Percentiles rank a stretch among this genome's conserved stretches.
These are phyloP conservation scores for Heliosperma pusillum DNA, from an alignment of 148 eudicot genomes.

Conservation along the genomic window DNA sequence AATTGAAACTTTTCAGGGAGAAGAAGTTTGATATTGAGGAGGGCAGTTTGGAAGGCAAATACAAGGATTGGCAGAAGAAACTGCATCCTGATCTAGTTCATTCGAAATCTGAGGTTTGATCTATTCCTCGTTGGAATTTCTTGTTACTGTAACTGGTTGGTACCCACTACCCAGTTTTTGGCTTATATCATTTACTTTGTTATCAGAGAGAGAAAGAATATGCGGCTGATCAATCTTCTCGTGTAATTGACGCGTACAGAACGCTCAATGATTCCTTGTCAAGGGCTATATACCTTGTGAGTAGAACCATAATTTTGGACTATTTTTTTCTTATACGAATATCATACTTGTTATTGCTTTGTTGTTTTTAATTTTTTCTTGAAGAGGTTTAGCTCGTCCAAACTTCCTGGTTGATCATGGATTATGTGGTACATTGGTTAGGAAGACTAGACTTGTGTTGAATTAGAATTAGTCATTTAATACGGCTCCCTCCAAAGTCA, in stretches of 20 bases:
- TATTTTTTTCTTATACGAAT: not conserved
- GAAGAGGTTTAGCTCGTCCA: not conserved
- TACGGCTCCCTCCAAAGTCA: not conserved
- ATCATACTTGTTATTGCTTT: not conserved
- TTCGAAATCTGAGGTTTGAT: slow-evolving; percentile 71
- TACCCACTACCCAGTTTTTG: not conserved
- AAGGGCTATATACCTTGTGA: slow-evolving; percentile 79
- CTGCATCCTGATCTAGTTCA: slow-evolving; percentile 95
- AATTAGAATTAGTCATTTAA: not conserved
- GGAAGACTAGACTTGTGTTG: not conserved
- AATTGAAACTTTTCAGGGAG: slow-evolving; percentile 42
- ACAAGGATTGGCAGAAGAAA: slow-evolving; percentile 96
- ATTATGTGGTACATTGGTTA: not conserved
- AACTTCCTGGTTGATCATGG: not conserved
- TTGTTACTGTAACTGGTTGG: not conserved
- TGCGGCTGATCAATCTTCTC: slow-evolving; percentile 92
- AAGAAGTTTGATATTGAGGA: slow-evolving; percentile 57
- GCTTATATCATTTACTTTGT: slow-evolving; percentile 11
- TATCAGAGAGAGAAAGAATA: slow-evolving; percentile 70
- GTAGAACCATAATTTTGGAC: slow-evolving; percentile 20
- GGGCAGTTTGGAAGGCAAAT: slow-evolving; percentile 58
- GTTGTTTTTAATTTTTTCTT: not conserved
- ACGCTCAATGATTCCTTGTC: slow-evolving; percentile 67
- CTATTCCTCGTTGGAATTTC: not conserved
- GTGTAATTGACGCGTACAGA: slow-evolving; percentile 85